phyloP scores from a whole-genome alignment of 139 green algal species.

The Raphidocelis subcapitata region DNA sequence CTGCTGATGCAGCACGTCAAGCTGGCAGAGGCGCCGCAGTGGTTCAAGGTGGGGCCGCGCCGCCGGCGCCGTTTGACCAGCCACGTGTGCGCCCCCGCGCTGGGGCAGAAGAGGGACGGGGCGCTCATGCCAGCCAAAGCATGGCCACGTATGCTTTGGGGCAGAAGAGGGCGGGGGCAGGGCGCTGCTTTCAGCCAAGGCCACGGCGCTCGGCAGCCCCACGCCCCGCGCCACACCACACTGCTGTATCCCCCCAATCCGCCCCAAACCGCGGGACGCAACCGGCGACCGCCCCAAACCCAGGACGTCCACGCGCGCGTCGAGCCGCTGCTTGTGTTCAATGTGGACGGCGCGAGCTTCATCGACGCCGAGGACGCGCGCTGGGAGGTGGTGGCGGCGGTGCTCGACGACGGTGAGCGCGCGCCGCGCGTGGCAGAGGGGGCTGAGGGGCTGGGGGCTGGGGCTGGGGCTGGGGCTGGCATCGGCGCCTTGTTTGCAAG shows the following conservation, averaged over 20 bases:
- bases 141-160: no score
- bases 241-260: no score
- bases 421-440: neutral
- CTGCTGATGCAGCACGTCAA: slow-evolving; percentile 21
- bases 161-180: no score
- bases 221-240: no score
- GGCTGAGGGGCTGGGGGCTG: neutral
- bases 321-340: slow-evolving; percentile 84
- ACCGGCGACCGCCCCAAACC: neutral
- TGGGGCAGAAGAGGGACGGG: no score
- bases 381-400: slow-evolving; percentile 76
- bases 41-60: slow-evolving; percentile 31
- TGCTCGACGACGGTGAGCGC: slow-evolving; percentile 26
- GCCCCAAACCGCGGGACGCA: neutral
- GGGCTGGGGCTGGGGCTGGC: neutral
- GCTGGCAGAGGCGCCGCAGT: slow-evolving; percentile 22
- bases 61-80: neutral
- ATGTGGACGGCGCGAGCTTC: slow-evolving; percentile 74
- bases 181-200: no score
- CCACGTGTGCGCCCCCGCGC: neutral
- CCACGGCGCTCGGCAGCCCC: no score
- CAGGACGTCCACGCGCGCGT: slow-evolving; percentile 74
- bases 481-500: neutral
- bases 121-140: no score
- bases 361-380: slow-evolving; percentile 72